These are phyloP conservation scores for Pichia paraexigua DNA, from an alignment of 805 yeast species.

Conservation along the genomic window DNA sequence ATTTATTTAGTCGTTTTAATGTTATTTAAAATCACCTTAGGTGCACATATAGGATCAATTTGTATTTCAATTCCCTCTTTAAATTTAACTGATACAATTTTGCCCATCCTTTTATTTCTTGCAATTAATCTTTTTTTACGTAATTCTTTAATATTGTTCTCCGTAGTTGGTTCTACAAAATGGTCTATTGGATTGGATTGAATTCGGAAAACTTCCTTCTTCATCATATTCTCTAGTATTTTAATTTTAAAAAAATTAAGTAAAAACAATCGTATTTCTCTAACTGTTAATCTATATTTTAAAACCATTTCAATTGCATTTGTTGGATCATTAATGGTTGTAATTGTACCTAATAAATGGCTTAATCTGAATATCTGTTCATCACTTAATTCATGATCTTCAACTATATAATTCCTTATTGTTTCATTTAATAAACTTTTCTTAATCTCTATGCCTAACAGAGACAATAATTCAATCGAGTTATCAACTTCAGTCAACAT, in stretches of 20 bases:
- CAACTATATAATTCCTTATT: constrained; percentile 5
- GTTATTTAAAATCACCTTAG: constrained; percentile 11
- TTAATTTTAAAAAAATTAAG: constrained; percentile 34
- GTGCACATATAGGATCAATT: constrained; percentile 32
- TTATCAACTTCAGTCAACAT: constrained; percentile 51
- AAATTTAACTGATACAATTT: constrained; percentile 30
- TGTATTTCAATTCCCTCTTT: constrained; percentile 31
- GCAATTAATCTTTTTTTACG: neutral
- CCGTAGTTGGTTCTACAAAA: constrained; percentile 10
- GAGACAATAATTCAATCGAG: constrained; percentile 36
- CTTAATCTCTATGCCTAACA: constrained; percentile 22
- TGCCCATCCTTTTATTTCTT: constrained; percentile 28
- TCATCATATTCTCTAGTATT: constrained; percentile 25
- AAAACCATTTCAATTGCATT: constrained; percentile 43
- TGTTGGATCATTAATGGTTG: constrained; percentile 39
- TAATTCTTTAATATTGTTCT: constrained; percentile 6
- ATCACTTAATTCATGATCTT: constrained; percentile 8
- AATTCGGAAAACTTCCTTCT: constrained; percentile 9
- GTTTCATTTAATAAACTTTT: constrained; percentile 7
- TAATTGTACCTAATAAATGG: constrained; percentile 23
- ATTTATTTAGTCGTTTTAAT: neutral
- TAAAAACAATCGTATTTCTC: constrained; percentile 35
- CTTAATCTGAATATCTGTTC: constrained; percentile 6
- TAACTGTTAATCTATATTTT: constrained; percentile 46
- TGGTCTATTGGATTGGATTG: constrained; percentile 16